Base-by-base conservation (phyloP, 2,329 filamentous ascomycete species). In the Colletotrichum graminicola region DNA sequence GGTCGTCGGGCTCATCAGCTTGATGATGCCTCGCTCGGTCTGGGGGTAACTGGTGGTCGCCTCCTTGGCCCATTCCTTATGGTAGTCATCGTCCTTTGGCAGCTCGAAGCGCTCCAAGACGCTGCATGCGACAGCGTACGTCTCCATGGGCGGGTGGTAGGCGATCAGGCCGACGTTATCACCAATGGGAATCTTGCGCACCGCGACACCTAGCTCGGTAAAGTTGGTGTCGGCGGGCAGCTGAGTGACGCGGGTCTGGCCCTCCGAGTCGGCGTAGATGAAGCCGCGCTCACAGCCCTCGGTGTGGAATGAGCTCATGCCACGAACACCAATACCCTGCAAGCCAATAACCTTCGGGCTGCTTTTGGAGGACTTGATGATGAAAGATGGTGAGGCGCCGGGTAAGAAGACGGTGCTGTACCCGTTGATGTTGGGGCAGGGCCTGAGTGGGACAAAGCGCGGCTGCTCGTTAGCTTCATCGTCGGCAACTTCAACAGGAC, bases 401-500 rank as follows among this genome's bases (percentile, higher is more conserved):
- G 94, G 91, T 61, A 98, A 86, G 77, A 97, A 96, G 1, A 98
- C 91, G 1, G 93, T 89, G 77, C 90, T 92, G 79, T 95, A 94
- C 3, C 94, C 94, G 39, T 88, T 89, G n/a, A 98, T 78, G 67
- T 93, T 91, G 66, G 84, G 77, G 54, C 92, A 87, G 1, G 84
- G 82, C 2, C 88, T 84, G 49, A 94, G 82, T 0, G 90, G 86
- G 23, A 88, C 82, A 66, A 83, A 84, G 2, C 84, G 83, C 4
- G 80, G 80, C 51, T 83, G 82, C 55, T 84, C 80, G 5, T 84
- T 81, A n/a, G 83, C 79, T 11, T 87, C 85, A n/a, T 87, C 84
- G 29, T 90, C 84, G 21, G 84, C 81, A 0, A 82, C 78, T 36
- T 87, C 83, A 10, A 86, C 81, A 3, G 86, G 83, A 41, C 83